phyloP scores from a whole-genome alignment of 2,329 filamentous ascomycete species.

The Stagonosporopsis tanaceti region DNA sequence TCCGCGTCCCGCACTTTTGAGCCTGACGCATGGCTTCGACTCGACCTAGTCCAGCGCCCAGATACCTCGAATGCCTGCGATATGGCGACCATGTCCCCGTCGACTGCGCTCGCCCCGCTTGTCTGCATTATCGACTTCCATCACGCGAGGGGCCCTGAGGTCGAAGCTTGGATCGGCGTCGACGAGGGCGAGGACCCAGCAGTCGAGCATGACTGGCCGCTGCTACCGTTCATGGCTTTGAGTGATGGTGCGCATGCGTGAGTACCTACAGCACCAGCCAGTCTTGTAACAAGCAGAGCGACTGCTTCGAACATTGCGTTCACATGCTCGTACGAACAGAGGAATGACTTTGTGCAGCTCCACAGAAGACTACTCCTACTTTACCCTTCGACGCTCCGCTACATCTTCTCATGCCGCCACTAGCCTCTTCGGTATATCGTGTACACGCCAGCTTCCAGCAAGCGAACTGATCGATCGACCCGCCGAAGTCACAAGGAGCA shows the following conservation, averaged over 20 bases:
- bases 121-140: slow-evolving; percentile 64
- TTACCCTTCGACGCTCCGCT: slow-evolving; percentile 76
- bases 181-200: slow-evolving; percentile 80
- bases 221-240: slow-evolving; percentile 95
- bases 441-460: slow-evolving; percentile 88
- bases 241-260: slow-evolving; percentile 95
- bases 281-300: slow-evolving; percentile 46
- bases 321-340: slow-evolving; percentile 7
- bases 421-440: slow-evolving; percentile 94
- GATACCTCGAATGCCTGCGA: slow-evolving; percentile 26
- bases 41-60: slow-evolving; percentile 4
- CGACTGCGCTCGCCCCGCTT: slow-evolving; percentile 37
- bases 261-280: slow-evolving; percentile 6
- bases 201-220: slow-evolving; percentile 83
- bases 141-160: slow-evolving; percentile 78
- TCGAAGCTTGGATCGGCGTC: slow-evolving; percentile 88
- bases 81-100: slow-evolving; percentile 50
- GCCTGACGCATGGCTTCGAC: slow-evolving; percentile 22
- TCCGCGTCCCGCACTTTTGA: slow-evolving; percentile 28
- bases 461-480: slow-evolving; percentile 78
- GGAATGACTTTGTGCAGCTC: slow-evolving; percentile 61
- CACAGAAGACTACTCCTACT: slow-evolving; percentile 97
- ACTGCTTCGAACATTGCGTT: slow-evolving; percentile 2
- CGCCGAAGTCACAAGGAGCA: slow-evolving; percentile 92
- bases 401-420: slow-evolving; percentile 65